Percentiles rank a stretch among this genome's conserved stretches.
Conservation (phyloP, 2,329 filamentous ascomycete genomes). For the Pseudogymnoascus sp. region DNA sequence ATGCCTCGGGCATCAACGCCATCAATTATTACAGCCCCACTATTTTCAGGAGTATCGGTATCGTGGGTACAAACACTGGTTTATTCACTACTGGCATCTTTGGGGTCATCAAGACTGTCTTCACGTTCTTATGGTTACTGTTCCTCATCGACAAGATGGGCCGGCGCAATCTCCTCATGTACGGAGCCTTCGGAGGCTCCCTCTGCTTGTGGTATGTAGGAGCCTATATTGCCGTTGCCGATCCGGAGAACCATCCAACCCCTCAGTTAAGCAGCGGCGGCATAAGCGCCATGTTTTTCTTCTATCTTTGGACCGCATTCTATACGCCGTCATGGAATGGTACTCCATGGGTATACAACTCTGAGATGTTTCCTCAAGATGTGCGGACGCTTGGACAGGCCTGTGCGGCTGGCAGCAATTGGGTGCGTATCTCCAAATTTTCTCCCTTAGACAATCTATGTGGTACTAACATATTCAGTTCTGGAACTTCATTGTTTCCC, state of each 20-base stretch:
- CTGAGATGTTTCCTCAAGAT: conserved; percentile 67
- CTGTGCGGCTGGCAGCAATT: conserved; percentile 62
- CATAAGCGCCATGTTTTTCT: conserved; percentile 59
- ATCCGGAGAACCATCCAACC: conserved; percentile 30
- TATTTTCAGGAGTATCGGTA: conserved; percentile 56
- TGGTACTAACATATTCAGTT: conserved; percentile 15
- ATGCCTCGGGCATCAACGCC: conserved; percentile 67
- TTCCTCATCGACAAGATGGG: conserved; percentile 59
- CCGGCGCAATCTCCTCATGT: conserved; percentile 55
- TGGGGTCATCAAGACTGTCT: conserved; percentile 63
- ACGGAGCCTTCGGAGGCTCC: conserved; percentile 54
- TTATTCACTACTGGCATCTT: conserved; percentile 67
- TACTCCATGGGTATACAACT: conserved; percentile 68
- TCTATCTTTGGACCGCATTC: conserved; percentile 65
- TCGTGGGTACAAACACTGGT: conserved; percentile 46
- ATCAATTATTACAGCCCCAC: conserved; percentile 69
- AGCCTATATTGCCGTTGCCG: conserved; percentile 47
- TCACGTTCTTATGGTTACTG: conserved; percentile 62
- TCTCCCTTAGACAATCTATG: not conserved
- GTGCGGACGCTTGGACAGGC: conserved; percentile 63
- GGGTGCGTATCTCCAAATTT: conserved; percentile 37
- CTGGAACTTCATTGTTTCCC: conserved; percentile 58
- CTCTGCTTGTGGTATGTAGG: conserved; percentile 59
- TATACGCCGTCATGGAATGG: conserved; percentile 69
- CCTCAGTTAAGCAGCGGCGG: conserved; percentile 37